phyloP scores from a whole-genome alignment of 2,329 filamentous ascomycete species.

The Colletotrichum cuscutae region DNA sequence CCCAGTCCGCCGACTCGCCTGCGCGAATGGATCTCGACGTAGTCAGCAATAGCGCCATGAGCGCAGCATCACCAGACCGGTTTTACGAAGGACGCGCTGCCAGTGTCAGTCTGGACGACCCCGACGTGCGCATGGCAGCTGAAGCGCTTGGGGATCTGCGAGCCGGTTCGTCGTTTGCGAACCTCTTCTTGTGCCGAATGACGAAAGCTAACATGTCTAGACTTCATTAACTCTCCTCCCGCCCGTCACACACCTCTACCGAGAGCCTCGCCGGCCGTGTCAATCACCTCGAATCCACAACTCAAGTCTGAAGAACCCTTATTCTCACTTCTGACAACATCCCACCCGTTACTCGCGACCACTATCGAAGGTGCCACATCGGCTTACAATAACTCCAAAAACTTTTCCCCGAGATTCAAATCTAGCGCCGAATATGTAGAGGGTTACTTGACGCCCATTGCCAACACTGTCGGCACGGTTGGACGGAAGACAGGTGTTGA shows the following conservation, averaged over 20 bases:
- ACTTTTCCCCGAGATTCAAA: constrained; percentile 88
- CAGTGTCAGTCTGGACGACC: constrained; percentile 71
- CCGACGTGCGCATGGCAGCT: constrained; percentile 76
- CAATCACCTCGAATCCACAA: constrained; percentile 46
- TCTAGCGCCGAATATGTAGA: constrained; percentile 93
- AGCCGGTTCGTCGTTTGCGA: constrained; percentile 66
- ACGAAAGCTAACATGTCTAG: constrained; percentile 47
- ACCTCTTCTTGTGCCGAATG: neutral
- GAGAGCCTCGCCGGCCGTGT: constrained; percentile 46
- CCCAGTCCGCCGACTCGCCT: constrained; percentile 55
- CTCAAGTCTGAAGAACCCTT: constrained; percentile 73
- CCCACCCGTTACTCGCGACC: constrained; percentile 85
- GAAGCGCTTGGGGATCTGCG: constrained; percentile 80
- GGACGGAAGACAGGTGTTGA: constrained; percentile 89
- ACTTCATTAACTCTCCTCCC: constrained; percentile 74
- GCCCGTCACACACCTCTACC: constrained; percentile 54
- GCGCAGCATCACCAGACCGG: constrained; percentile 58
- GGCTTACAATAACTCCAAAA: constrained; percentile 88
- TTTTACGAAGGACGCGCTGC: constrained; percentile 55
- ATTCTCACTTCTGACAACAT: constrained; percentile 85
- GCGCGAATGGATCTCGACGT: constrained; percentile 60
- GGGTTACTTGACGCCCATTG: constrained; percentile 85
- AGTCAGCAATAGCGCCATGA: constrained; percentile 51
- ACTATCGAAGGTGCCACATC: constrained; percentile 87
- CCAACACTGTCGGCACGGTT: constrained; percentile 86